Percentiles rank a stretch among this genome's conserved stretches.
These are phyloP conservation scores for Furculomyces boomerangus DNA, from an alignment of 371 early-diverging fungal genomes.

Conservation along the genomic window DNA sequence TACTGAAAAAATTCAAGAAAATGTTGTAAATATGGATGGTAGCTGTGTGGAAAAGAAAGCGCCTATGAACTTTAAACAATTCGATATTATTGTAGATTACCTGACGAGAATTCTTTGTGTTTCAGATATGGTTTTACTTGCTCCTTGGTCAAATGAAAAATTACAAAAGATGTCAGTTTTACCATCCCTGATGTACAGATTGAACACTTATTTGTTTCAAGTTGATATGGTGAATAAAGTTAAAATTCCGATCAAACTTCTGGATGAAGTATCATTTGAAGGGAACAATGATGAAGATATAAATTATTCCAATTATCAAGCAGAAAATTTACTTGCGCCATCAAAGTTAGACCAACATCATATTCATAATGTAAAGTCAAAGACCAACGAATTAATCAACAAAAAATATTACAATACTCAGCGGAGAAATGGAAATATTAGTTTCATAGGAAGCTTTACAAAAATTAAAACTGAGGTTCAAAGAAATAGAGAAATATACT, in stretches of 20 bases:
- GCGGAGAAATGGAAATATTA: too few species aligned
- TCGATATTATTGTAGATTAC: neutral
- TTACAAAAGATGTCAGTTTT: neutral
- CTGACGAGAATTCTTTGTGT: neutral
- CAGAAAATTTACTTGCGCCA: too few species aligned
- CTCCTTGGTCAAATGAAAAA: neutral
- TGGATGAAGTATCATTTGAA: too few species aligned
- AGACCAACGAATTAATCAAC: too few species aligned
- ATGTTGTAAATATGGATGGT: neutral
- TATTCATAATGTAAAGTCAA: too few species aligned
- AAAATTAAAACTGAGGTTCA: neutral
- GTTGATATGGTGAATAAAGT: neutral
- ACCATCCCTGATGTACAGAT: constrained; percentile 1
- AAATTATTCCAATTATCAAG: too few species aligned
- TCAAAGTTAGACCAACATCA: too few species aligned
- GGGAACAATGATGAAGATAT: too few species aligned
- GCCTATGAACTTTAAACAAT: neutral
- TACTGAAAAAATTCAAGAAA: neutral
- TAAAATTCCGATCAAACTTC: neutral
- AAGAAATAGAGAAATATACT: neutral
- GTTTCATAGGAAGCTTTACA: too few species aligned
- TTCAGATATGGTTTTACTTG: neutral
- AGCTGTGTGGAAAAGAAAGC: neutral
- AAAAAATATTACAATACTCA: too few species aligned
- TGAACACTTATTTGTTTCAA: neutral